Evolutionary conservation across 768 basidiomycete genomes (phyloP).

Genomic region (Cantharellus cinnabarinus): DNA sequence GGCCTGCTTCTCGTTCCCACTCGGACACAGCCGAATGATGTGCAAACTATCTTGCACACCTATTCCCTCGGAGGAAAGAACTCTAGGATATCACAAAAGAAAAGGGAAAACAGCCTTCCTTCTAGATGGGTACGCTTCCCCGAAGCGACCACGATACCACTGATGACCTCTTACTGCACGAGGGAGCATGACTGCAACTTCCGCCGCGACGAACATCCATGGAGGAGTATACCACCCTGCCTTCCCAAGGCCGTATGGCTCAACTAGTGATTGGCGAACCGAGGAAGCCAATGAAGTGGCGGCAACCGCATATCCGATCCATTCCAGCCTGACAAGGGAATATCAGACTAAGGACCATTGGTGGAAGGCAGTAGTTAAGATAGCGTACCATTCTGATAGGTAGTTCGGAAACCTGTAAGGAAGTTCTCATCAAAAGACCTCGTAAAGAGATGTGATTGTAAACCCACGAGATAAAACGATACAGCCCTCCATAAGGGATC

Average conservation of each 20-base stretch:
- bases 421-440: neutral
- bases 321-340: slow-evolving; percentile 31
- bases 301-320: slow-evolving; percentile 71
- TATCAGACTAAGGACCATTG: neutral
- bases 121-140: slow-evolving; percentile 50
- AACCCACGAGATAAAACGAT: slow-evolving; percentile 38
- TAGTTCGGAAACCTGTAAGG: slow-evolving; percentile 57
- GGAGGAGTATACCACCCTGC: slow-evolving; percentile 35
- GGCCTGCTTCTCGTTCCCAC: too few relatives aligned
- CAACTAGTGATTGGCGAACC: neutral
- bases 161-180: slow-evolving; percentile 44
- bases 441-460: neutral
- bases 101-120: slow-evolving; percentile 68
- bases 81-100: slow-evolving; percentile 25
- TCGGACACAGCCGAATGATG: too few relatives aligned
- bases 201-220: slow-evolving; percentile 57
- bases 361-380: neutral
- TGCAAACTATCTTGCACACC: too few relatives aligned
- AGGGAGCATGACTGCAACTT: slow-evolving; percentile 61
- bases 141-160: slow-evolving; percentile 69
- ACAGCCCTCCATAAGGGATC: slow-evolving; percentile 63
- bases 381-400: slow-evolving; percentile 58
- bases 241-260: slow-evolving; percentile 8
- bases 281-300: slow-evolving; percentile 15
- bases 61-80: too few relatives aligned